These are phyloP conservation scores for Kwoniella dendrophila DNA, from an alignment of 768 basidiomycete species.

Conservation along the genomic window DNA sequence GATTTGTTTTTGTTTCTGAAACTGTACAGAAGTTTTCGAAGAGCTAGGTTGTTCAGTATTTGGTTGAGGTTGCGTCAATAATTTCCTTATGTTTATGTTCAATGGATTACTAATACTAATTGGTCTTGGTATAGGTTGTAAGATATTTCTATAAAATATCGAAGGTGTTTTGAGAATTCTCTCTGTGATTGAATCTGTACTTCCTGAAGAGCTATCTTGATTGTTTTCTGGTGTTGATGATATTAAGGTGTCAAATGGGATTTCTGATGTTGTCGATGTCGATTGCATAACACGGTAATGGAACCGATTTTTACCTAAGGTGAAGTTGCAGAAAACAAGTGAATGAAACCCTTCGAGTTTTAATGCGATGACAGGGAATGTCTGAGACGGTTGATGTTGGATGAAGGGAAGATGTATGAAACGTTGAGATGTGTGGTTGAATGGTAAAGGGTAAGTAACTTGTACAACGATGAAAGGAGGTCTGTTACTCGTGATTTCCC, in stretches of 20 bases:
- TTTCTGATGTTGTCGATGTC: background rate
- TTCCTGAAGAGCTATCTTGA: background rate
- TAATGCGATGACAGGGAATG: background rate
- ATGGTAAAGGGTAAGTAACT: background rate
- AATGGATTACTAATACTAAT: no score
- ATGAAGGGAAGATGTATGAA: background rate
- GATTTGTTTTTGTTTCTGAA: background rate
- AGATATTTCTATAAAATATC: slow-evolving; percentile 5
- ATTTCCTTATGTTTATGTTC: background rate
- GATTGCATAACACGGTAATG: slow-evolving; percentile 12
- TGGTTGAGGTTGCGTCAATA: background rate
- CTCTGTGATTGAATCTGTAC: background rate
- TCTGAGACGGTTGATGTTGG: background rate
- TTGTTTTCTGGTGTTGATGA: background rate
- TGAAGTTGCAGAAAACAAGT: background rate
- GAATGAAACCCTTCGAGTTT: background rate
- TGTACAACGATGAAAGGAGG: slow-evolving; percentile 6
- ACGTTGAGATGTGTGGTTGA: background rate
- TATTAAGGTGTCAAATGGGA: background rate
- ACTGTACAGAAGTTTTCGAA: background rate
- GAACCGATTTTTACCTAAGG: background rate
- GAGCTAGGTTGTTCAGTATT: background rate
- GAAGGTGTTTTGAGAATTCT: slow-evolving; percentile 4
- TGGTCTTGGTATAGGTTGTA: slow-evolving; percentile 9
- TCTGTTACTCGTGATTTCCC: no score